Base-by-base conservation (phyloP, 2,329 filamentous ascomycete species). In the Metarhizium humberi region DNA sequence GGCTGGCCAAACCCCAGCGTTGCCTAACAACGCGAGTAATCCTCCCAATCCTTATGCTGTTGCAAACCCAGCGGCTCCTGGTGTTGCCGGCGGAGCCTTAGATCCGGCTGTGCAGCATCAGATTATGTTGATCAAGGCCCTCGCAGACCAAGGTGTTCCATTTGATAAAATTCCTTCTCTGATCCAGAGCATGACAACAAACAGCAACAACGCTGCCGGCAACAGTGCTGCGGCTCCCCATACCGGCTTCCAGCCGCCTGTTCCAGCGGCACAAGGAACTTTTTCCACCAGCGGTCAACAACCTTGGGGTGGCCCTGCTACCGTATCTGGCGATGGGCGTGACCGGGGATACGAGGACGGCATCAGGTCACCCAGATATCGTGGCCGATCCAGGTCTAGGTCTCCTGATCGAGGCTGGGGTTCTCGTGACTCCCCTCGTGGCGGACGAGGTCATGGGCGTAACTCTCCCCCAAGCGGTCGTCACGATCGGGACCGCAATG, bases 381-480 rank as follows among this genome's bases (percentile, higher is more conserved):
- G 76, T 57, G 80, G 66, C 49, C 83, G 88, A 56, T 90, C 87
- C 57, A 82, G 91, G 53, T 92, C 88, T 36, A 84, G 88, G 43
- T 95, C 91, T 60, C 89, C 91, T 52, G 85, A 86, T 56, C 86
- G 84, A 65, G 82, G 83, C 61, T 88, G 87, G 78, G 85, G 84
- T 62, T 77, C 80, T 58, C 83, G 82, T 58, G 79, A 77, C 57
- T 85, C 85, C 55, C 85, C 86, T 62, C 82, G 83, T 60, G 78
- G 78, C 61, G 78, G 80, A 63, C 74, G 75, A 67, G 86, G 86
- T 54, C 92, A 89, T 72, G 85, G 87, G 57, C 85, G 81, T 58
- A 83, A 86, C 65, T 86, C 84, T 18, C 82, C 84, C 52, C 42
- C 32, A 6, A 51, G 51, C 34, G 54, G 56, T 38, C 56, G 56